phyloP scores from a whole-genome alignment of 345 rosid genomes.

The Dipteronia dyeriana region DNA sequence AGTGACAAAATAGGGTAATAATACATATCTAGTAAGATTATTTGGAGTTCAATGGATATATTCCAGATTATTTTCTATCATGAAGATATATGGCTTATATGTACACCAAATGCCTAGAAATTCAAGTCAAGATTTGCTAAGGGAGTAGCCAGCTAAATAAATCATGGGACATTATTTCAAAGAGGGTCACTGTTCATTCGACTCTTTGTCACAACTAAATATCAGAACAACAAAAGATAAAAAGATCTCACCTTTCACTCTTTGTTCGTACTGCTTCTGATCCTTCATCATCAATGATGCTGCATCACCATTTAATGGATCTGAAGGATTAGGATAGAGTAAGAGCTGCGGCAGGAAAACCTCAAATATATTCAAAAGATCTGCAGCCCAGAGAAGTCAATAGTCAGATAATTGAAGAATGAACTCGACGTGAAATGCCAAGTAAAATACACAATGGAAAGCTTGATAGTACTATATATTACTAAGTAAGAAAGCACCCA shows the following conservation, averaged over 20 bases:
- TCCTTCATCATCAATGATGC: constrained; percentile 44
- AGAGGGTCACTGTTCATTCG: background rate
- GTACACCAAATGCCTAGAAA: background rate
- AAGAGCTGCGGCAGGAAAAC: constrained; percentile 44
- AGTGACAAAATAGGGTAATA: background rate
- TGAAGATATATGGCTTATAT: background rate
- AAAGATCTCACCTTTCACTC: constrained; percentile 33
- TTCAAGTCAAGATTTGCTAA: background rate
- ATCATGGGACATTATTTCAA: background rate
- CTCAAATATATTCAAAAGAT: constrained; percentile 42
- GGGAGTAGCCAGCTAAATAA: background rate
- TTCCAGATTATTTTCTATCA: background rate
- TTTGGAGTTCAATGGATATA: background rate
- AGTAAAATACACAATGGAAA: background rate
- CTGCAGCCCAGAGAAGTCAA: constrained; percentile 30
- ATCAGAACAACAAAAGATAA: background rate
- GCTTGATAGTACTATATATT: background rate
- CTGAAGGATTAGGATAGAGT: constrained; percentile 43
- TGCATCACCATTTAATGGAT: constrained; percentile 44
- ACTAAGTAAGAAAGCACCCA: too few relatives aligned
- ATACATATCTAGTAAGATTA: background rate
- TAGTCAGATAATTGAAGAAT: constrained; percentile 4
- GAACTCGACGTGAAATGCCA: background rate
- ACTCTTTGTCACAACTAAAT: background rate
- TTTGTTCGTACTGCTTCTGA: constrained; percentile 34